Conservation (phyloP, 2,329 filamentous ascomycete genomes). For the Leptographium radiaticola region DNA sequence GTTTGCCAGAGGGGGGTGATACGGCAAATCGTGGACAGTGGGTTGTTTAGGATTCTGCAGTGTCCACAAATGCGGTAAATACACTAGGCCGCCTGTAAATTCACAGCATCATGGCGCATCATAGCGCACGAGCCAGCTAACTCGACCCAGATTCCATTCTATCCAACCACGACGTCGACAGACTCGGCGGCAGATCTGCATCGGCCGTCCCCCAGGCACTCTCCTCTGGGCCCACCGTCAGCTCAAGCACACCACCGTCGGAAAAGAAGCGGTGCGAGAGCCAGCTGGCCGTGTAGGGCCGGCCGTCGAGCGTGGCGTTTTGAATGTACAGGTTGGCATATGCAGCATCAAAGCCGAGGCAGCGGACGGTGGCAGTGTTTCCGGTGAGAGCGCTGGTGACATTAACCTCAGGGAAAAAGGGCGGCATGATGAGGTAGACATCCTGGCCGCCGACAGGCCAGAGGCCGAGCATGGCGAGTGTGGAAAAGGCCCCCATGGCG, state of each 20-base stretch:
- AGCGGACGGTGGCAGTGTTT: constrained; percentile 37
- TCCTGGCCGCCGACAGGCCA: constrained; percentile 44
- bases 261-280: constrained; percentile 44
- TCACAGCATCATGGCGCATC: too few relatives aligned
- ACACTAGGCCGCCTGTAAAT: too few relatives aligned
- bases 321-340: constrained; percentile 6
- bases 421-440: constrained; percentile 44
- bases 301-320: constrained; percentile 37
- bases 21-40: too few relatives aligned
- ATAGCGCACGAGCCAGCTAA: too few relatives aligned
- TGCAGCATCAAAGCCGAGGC: constrained; percentile 39
- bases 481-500: constrained; percentile 42
- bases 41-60: too few relatives aligned
- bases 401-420: constrained; percentile 39
- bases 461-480: constrained; percentile 41
- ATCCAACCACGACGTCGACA: constrained; percentile 9
- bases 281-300: constrained; percentile 44
- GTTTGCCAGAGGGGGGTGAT: too few relatives aligned
- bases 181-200: constrained; percentile 13
- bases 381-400: constrained; percentile 34
- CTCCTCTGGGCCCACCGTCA: constrained; percentile 36
- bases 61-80: too few relatives aligned
- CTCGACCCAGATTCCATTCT: not conserved
- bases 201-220: constrained; percentile 38
- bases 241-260: constrained; percentile 42